Conservation (phyloP, 2,329 filamentous ascomycete genomes). For the Diplodia mutila region DNA sequence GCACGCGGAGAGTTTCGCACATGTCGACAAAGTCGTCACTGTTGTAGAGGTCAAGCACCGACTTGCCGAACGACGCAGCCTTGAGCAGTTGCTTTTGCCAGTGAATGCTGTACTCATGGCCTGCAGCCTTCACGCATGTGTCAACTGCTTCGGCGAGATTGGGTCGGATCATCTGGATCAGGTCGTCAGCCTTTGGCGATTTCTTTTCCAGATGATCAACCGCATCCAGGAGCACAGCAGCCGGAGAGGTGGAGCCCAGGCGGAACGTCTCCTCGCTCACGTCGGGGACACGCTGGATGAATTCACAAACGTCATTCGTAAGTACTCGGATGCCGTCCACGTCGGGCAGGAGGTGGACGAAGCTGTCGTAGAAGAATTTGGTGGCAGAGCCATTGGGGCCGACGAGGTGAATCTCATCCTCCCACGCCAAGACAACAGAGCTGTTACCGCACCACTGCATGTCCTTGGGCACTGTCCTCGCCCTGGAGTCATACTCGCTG, state of each 20-base stretch:
- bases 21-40: conserved; percentile 99
- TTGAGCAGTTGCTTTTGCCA: conserved; percentile 98
- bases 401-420: conserved; percentile 94
- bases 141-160: conserved; percentile 92
- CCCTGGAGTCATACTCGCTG: conserved; percentile 88
- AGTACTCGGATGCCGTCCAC: conserved; percentile 87
- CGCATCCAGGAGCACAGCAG: conserved; percentile 91
- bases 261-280: conserved; percentile 89
- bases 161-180: conserved; percentile 89
- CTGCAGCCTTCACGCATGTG: conserved; percentile 88
- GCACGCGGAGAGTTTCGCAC: conserved; percentile 88
- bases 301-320: conserved; percentile 94
- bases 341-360: conserved; percentile 87
- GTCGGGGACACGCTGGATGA: conserved; percentile 88
- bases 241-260: conserved; percentile 82
- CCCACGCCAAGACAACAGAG: conserved; percentile 91
- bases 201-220: conserved; percentile 89
- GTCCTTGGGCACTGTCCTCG: conserved; percentile 81
- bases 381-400: conserved; percentile 78
- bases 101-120: conserved; percentile 84
- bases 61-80: conserved; percentile 96
- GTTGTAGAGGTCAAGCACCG: conserved; percentile 94
- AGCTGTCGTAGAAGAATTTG: conserved; percentile 85
- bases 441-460: conserved; percentile 97
- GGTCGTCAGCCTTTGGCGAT: conserved; percentile 95